Evolutionary conservation across 208 protist species (phyloP).

Genomic region (Leishmania braziliensis): DNA sequence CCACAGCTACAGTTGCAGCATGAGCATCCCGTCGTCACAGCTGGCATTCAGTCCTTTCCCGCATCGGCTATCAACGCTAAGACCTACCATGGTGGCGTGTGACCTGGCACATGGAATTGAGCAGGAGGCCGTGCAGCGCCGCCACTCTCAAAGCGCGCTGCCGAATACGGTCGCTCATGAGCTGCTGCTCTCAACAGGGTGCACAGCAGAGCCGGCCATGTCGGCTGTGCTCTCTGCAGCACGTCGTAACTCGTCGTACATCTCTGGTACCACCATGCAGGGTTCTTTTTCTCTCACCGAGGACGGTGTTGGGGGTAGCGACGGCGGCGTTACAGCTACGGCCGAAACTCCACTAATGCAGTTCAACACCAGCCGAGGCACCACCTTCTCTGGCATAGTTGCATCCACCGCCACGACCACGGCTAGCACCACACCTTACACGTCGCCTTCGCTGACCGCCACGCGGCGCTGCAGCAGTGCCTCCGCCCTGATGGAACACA

Average conservation of each 20-base stretch:
- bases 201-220: not conserved
- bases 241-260: not conserved
- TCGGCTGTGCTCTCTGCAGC: not conserved
- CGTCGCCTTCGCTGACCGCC: not conserved
- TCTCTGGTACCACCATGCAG: not conserved
- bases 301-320: not conserved
- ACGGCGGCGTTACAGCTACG: constrained; percentile 4
- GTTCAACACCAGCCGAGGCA: not conserved
- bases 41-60: not conserved
- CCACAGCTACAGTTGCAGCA: not conserved
- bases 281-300: not conserved
- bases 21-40: not conserved
- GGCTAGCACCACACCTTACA: not conserved
- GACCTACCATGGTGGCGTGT: not conserved
- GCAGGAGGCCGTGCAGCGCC: not conserved
- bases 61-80: not conserved
- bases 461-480: not conserved
- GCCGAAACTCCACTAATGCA: not conserved
- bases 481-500: not conserved
- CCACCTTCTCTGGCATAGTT: not conserved
- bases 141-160: not conserved
- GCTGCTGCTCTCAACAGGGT: not conserved
- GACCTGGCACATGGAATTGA: not conserved
- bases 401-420: not conserved
- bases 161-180: not conserved